Conservation (phyloP, 1,284 basidiomycete species). For the Paramarasmius palmivorus region DNA sequence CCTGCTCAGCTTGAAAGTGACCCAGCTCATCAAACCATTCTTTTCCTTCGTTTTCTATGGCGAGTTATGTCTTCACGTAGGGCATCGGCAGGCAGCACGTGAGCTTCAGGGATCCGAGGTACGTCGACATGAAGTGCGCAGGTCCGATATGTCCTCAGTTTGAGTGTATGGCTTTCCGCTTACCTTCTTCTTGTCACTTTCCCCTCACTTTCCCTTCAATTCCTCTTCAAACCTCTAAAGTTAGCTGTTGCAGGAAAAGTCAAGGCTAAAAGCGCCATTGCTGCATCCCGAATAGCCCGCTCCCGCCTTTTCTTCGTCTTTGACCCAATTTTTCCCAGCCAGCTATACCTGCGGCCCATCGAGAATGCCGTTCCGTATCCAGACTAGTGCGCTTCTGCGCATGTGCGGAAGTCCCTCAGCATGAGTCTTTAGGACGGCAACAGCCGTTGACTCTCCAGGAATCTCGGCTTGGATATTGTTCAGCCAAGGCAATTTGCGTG, state of each 20-base stretch:
- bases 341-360: slow-evolving; percentile 82
- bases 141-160: slow-evolving; percentile 63
- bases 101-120: slow-evolving; percentile 55
- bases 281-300: slow-evolving; percentile 55
- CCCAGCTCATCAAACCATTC: slow-evolving; percentile 75
- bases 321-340: slow-evolving; percentile 94
- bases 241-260: slow-evolving; percentile 42
- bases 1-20: slow-evolving; percentile 85
- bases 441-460: slow-evolving; percentile 84
- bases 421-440: slow-evolving; percentile 70
- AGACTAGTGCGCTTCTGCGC: slow-evolving; percentile 62
- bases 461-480: slow-evolving; percentile 90
- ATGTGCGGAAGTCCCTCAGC: slow-evolving; percentile 70
- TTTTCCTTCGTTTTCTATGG: slow-evolving; percentile 66
- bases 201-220: slow-evolving; percentile 30
- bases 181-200: slow-evolving; percentile 34
- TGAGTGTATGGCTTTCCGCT: slow-evolving; percentile 49
- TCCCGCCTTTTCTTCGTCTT: slow-evolving; percentile 82
- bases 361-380: slow-evolving; percentile 66
- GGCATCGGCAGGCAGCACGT: slow-evolving; percentile 60
- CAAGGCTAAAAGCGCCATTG: slow-evolving; percentile 53
- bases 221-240: slow-evolving; percentile 46
- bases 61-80: slow-evolving; percentile 66
- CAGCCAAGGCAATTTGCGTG: slow-evolving; percentile 90
- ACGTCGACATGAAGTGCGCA: slow-evolving; percentile 57